Evolutionary conservation across 352 stramenopile genomes (phyloP).

Genomic region (Phytophthora agathidicida): DNA sequence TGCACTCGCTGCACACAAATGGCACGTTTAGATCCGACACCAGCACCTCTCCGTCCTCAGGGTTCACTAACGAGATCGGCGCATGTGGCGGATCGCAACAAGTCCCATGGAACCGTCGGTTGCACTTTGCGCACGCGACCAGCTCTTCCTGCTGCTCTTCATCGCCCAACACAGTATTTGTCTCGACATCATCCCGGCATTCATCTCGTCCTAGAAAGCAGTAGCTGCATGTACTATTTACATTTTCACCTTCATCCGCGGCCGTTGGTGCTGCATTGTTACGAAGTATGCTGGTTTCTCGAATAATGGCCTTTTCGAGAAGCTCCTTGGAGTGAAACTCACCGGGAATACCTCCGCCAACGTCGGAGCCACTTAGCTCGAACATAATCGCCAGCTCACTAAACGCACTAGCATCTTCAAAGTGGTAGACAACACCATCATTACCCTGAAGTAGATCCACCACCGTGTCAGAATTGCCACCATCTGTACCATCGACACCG

Average conservation of each 20-base stretch:
- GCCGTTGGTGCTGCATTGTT: neutral
- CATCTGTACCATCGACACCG: neutral
- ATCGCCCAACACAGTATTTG: constrained; percentile 2
- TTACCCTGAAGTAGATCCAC: constrained; percentile 32
- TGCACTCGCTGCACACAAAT: constrained; percentile 76
- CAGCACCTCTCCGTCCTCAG: constrained; percentile 60
- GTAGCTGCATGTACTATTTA: constrained; percentile 19
- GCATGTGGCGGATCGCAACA: constrained; percentile 82
- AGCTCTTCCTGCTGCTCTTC: constrained; percentile 40
- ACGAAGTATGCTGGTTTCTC: constrained; percentile 25
- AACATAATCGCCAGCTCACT: constrained; percentile 42
- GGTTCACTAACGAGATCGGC: constrained; percentile 55
- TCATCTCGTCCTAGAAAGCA: constrained; percentile 37
- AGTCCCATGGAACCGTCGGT: constrained; percentile 58
- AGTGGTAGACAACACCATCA: constrained; percentile 31
- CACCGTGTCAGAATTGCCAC: neutral
- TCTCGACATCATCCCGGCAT: constrained; percentile 9
- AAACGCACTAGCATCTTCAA: constrained; percentile 25
- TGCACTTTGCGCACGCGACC: constrained; percentile 63
- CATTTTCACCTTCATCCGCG: neutral
- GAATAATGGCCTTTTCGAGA: constrained; percentile 44
- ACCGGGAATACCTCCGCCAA: constrained; percentile 24
- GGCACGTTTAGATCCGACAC: constrained; percentile 67
- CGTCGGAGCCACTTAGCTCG: constrained; percentile 31
- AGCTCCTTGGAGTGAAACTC: constrained; percentile 47